Evolutionary conservation across 768 basidiomycete genomes (phyloP).

Genomic region (Paxillus involutus): DNA sequence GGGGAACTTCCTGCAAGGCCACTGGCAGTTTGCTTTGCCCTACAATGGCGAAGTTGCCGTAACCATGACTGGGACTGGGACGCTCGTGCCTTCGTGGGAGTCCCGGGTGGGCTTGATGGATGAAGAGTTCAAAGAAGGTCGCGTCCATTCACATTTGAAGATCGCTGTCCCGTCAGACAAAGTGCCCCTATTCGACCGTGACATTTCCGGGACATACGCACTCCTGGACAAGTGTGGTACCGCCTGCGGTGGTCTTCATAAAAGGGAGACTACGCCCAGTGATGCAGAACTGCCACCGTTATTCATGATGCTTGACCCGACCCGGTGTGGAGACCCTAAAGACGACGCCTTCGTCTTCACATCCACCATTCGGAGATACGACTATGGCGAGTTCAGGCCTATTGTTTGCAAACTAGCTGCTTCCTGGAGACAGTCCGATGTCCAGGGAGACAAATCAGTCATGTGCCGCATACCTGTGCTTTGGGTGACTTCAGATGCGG

Average conservation of each 20-base stretch:
- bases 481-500: conserved; percentile 56
- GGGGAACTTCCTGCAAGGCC: conserved; percentile 60
- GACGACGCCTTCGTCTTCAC: conserved; percentile 89
- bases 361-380: conserved; percentile 70
- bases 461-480: conserved; percentile 57
- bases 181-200: conserved; percentile 60
- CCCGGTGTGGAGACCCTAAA: conserved; percentile 68
- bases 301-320: conserved; percentile 82
- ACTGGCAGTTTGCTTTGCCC: conserved; percentile 83
- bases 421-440: conserved; percentile 74
- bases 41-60: conserved; percentile 52
- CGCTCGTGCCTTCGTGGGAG: conserved; percentile 83
- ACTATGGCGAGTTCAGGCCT: conserved; percentile 80
- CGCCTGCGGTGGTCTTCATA: conserved; percentile 82
- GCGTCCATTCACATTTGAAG: conserved; percentile 65
- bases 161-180: conserved; percentile 56
- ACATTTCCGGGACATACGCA: conserved; percentile 77
- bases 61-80: conserved; percentile 56
- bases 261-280: conserved; percentile 44
- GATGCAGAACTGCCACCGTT: conserved; percentile 59
- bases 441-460: conserved; percentile 48
- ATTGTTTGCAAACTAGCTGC: conserved; percentile 72
- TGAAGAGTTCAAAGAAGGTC: conserved; percentile 63
- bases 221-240: conserved; percentile 88
- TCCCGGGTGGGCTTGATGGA: conserved; percentile 71